Evolutionary conservation across 306 rosid genomes (phyloP), one percentile per base, ranked within the genome.

Genomic region (Vicia sativa): DNA sequence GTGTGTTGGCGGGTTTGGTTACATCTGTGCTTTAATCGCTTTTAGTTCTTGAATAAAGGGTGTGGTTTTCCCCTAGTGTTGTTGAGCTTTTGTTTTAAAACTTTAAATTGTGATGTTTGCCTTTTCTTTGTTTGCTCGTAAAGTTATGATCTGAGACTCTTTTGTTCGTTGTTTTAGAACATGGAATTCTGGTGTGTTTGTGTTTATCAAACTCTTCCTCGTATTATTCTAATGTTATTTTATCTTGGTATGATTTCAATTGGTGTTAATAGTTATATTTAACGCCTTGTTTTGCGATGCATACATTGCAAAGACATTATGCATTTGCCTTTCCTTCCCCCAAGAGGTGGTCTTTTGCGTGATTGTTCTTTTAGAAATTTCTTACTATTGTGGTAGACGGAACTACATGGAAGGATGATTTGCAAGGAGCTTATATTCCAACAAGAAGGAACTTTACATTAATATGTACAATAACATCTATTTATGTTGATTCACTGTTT

Each of bases 21-120:
- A 16, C 52, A 53, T 37, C 14, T 23, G 12, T 56, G 16, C 53
- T 38, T 69, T 65, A 45, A 1, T 58, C 5, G 50, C 18, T 72
- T 69, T 70, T 16, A 5, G 8, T 34, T 44, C 67, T 44, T 11
- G 4, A 83, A 83, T 73, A 73, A 76, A 76, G 46, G 82, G 80
- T 21, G 37, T 43, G 1, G 48, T 57, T 38, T 29, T 50, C 15
- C 74, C 70, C 18, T 23, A 46, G 58, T 62, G 59, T 18, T 21
- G 57, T 62, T 65, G 41, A 9, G 18, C 11, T 25, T 11, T 52
- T 21, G 58, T 46, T 71, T 15, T 46, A 28, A 49, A 52, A 53
- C 42, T 31, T 48, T 1, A 50, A 10, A 2, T n/a, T 37, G 31
- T 49, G 56, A 10, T 76, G 65, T 43, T 44, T 73, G 25, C 37